phyloP scores from a whole-genome alignment of 352 stramenopile species.

The Phytophthora quininea region DNA sequence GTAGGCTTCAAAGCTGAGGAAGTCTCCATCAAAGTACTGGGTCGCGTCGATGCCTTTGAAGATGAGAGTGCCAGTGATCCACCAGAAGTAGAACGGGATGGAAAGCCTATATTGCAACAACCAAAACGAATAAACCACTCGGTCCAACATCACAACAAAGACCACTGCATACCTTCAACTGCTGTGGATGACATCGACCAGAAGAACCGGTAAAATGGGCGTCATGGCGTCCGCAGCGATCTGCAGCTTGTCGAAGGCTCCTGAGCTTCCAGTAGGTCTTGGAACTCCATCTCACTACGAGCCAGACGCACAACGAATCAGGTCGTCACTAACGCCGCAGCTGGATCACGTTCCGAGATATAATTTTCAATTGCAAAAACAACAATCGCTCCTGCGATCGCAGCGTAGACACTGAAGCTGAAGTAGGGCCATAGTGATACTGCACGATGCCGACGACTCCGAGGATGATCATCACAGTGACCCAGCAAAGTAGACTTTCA shows the following conservation, averaged over 20 bases:
- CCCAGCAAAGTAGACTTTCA: constrained; percentile 37
- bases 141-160: not conserved
- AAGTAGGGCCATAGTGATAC: constrained; percentile 32
- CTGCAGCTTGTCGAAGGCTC: not conserved
- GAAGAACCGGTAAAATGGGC: not conserved
- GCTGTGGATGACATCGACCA: constrained; percentile 6
- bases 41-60: no score
- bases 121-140: not conserved
- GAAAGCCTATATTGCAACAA: not conserved
- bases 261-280: constrained; percentile 2
- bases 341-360: constrained; percentile 10
- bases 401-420: constrained; percentile 30
- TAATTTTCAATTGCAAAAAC: constrained; percentile 6
- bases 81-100: no score
- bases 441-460: constrained; percentile 31
- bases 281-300: constrained; percentile 5
- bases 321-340: constrained; percentile 13
- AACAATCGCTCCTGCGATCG: constrained; percentile 24
- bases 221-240: not conserved
- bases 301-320: constrained; percentile 22
- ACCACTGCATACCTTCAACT: not conserved
- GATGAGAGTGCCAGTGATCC: no score
- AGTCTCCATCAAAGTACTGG: no score
- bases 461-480: constrained; percentile 20
- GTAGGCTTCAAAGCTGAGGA: no score